Evolutionary conservation across 1,284 basidiomycete genomes (phyloP), one percentile per base, ranked within the genome.

Genomic region (Tilletia indica): DNA sequence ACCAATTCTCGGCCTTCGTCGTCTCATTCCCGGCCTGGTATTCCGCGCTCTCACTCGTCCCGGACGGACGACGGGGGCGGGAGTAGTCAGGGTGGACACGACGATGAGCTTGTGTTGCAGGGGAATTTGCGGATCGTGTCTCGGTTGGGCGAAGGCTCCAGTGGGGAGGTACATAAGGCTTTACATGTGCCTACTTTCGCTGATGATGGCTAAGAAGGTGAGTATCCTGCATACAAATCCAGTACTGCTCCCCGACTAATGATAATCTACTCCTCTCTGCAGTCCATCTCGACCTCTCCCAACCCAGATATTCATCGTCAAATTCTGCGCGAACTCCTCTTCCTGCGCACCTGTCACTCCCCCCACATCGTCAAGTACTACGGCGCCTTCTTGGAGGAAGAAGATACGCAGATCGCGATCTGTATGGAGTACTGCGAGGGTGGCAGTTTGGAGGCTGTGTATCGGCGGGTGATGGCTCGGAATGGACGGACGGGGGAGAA

Each of bases 341-440:
- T 98, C 85, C 92, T 94, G 76, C 91, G 93, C 49, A 89, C 90
- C 56, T 94, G 92, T 72, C 87, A 90, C 66, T 93, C 97, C 78
- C 87, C 90, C 75, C 95, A 94, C 84, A 97, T 99, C 85, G 91
- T 96, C 70, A 88, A 89, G 71, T 98, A 96, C 86, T 92, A 93
- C 82, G 97, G 96, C 67, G 94, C 94, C 19, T 99, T 96, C 86
- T 91, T 98, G 85, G 92, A 93, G 45, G 92, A 93, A 42, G 93
- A 92, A 56, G 92, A 93, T 68, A 92, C 92, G 76, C 93, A 95
- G 85, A 92, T 99, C 82, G 95, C 94, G 81, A 94, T 99, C 76
- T 88, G 97, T 77, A 97, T 98, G 93, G 97, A 99, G 85, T 92
- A 87, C 79, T 88, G 93, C 85, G 94, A 97, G 82, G 97, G 93